phyloP scores from a whole-genome alignment of 1,284 basidiomycete genomes.

The Butyriboletus appendiculatus region DNA sequence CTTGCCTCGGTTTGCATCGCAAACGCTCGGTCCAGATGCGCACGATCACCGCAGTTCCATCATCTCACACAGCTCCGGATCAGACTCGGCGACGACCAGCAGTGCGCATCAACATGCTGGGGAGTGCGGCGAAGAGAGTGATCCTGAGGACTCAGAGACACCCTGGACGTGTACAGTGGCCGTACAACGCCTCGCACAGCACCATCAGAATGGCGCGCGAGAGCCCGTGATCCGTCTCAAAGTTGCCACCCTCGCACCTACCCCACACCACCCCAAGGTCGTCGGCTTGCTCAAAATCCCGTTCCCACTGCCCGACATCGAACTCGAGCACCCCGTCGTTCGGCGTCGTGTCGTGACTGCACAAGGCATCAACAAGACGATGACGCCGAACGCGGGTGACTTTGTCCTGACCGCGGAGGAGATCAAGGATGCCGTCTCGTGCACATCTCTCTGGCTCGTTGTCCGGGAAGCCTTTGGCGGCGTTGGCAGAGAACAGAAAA shows the following conservation, averaged over 20 bases:
- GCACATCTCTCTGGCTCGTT: slow-evolving; percentile 90
- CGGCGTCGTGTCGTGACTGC: slow-evolving; percentile 51
- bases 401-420: slow-evolving; percentile 84
- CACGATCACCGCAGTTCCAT: slow-evolving; percentile 24
- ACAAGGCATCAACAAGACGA: slow-evolving; percentile 44
- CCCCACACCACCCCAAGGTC: slow-evolving; percentile 96
- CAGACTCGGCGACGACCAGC: slow-evolving; percentile 24
- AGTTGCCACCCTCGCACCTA: slow-evolving; percentile 83
- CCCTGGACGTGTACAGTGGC: slow-evolving; percentile 88
- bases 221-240: slow-evolving; percentile 46
- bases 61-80: slow-evolving; percentile 33
- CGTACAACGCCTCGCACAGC: slow-evolving; percentile 40
- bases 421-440: slow-evolving; percentile 90
- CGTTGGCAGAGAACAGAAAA: slow-evolving; percentile 75
- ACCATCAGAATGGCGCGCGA: slow-evolving; percentile 5
- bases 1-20: slow-evolving; percentile 2
- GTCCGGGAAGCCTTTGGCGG: slow-evolving; percentile 93
- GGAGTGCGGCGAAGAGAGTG: slow-evolving; percentile 70
- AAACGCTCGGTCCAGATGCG: slow-evolving; percentile 11
- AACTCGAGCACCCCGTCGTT: slow-evolving; percentile 58
- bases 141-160: slow-evolving; percentile 94
- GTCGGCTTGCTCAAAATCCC: slow-evolving; percentile 90
- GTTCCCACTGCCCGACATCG: slow-evolving; percentile 78
- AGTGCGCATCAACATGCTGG: slow-evolving; percentile 31
- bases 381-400: slow-evolving; percentile 39